Conservation (phyloP, 495 filamentous ascomycete species). For the Neurospora sp. region DNA sequence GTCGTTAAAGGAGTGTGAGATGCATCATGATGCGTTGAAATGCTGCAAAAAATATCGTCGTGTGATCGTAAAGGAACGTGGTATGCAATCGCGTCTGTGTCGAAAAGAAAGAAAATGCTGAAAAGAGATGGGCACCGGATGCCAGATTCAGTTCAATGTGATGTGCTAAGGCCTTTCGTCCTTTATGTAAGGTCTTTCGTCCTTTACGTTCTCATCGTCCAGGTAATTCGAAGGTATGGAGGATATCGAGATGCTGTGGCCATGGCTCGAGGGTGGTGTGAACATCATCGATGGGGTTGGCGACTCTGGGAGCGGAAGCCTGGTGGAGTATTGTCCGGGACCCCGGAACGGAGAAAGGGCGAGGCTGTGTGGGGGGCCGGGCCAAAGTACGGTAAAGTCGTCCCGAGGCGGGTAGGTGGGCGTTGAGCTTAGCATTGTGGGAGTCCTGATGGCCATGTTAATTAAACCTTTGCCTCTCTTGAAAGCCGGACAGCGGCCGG, state of each 20-base stretch:
- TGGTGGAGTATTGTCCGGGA: conserved; percentile 21
- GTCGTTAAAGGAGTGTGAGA: conserved; percentile 28
- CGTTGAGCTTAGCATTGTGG: conserved; percentile 24
- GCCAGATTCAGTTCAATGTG: not conserved
- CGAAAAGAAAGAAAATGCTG: conserved; percentile 13
- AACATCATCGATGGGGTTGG: conserved; percentile 16
- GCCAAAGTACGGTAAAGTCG: conserved; percentile 16
- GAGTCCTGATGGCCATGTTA: conserved; percentile 38
- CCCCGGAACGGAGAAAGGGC: conserved; percentile 29
- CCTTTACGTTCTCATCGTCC: conserved; percentile 17
- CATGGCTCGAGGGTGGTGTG: conserved; percentile 18
- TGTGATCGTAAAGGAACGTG: conserved; percentile 35
- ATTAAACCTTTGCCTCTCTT: conserved; percentile 33
- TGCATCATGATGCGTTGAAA: conserved; percentile 19
- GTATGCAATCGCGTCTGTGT: conserved; percentile 42
- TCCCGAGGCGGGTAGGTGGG: conserved; percentile 26
- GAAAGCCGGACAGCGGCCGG: conserved; percentile 23
- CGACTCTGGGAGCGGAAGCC: conserved; percentile 27
- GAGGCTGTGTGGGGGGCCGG: conserved; percentile 9
- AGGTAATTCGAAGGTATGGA: conserved; percentile 14
- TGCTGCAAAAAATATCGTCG: conserved; percentile 19
- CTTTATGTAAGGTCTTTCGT: conserved; percentile 18
- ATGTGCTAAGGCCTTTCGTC: conserved; percentile 11
- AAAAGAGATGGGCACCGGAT: conserved; percentile 10
- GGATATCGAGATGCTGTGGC: conserved; percentile 17